Evolutionary conservation across 441 rosid genomes (phyloP), one percentile per base, ranked within the genome.

Genomic region (Eruca vesicaria): DNA sequence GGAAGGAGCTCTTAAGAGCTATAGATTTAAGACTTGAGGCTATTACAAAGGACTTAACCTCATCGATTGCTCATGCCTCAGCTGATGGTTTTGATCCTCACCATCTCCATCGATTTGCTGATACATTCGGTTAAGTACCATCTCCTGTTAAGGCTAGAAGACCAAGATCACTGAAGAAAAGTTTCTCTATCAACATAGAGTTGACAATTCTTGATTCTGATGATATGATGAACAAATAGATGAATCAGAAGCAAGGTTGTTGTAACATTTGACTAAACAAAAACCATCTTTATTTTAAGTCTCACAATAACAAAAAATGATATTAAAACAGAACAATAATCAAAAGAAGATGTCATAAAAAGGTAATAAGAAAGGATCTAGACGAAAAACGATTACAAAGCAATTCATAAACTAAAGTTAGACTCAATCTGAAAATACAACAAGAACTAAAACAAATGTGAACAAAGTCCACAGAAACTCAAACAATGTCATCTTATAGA

Each of bases 1-100:
- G 98, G 90, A 93, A 82, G 85, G 99, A 90, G 82, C 99, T 96
- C 80, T 74, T 87, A 64, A 87, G 92, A 83, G 99, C 99, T 18
- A 93, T 96, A 77, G 99, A 96, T 79, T 90, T 93, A 53, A 87
- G 97, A 55, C 91, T 96, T 58, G 77, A 78, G 28, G 93, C 97
- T 15, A 92, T 90, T 64, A 83, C 72, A 80, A 93, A 90, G 78
- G 96, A 96, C 82, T 84, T 96, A 79, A 79, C 84, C 62, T 73
- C 81, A 3, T 88, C 99, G 55, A 86, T 76, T 79, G 75, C 89
- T 77, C 88, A 86, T 18, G 92, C 98, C 48, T 88, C 92, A 60
- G 84, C 97, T 36, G 91, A 90, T 71, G 98, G 98, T 73, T 96
- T 93, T 79, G 84, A 84, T 71, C 85, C 85, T 50, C 84, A 87